Base-by-base conservation (phyloP, 352 stramenopile genomes). In the Pythium pectinolyticum region DNA sequence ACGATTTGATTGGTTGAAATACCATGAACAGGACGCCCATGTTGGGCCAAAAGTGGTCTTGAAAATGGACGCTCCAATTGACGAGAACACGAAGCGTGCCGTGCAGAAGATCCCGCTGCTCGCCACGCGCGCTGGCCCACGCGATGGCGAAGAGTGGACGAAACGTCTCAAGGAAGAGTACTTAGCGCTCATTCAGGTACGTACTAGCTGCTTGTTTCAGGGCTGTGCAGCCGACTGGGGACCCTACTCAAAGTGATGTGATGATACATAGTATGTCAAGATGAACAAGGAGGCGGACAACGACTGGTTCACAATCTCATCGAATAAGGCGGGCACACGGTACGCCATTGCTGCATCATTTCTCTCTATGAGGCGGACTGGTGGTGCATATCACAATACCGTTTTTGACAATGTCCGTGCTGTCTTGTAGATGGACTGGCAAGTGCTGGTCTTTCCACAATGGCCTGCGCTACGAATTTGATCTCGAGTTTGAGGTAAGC, bases 381-480 rank as follows among this genome's bases (percentile, higher is more conserved):
- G 46, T 22, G 15, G 3, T 20, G 34, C 12, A 17, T 19, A 19
- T 5, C 17, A 24, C 39, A n/a, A 25, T 45, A 24, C 6, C 7
- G 9, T 9, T 15, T 37, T 17, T 52, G 41, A 5, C 5, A 6
- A 17, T 45, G 39, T 11, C 35, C 10, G 25, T n/a, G 28, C 76
- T 53, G 46, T 24, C 27, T 9, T 53, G 27, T 25, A 28, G 72
- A 39, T 94, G 88, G 88, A 88, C 75, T 20, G 88, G 88, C 51
- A 96, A 94, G 70, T 96, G 88, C 76, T 96, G 88, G 88, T 81
- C 84, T 28, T 95, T 90, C 62, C 53, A 96, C 77, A 91, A 94
- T 50, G 86, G 86, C 3, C 69, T 96, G 9, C 82, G 83, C 61
- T 93, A 92, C 67, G 82, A 96, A 57, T 96, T 96, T 45, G 84